phyloP scores from a whole-genome alignment of 2,329 filamentous ascomycete species.

The Alternaria metachromatica region DNA sequence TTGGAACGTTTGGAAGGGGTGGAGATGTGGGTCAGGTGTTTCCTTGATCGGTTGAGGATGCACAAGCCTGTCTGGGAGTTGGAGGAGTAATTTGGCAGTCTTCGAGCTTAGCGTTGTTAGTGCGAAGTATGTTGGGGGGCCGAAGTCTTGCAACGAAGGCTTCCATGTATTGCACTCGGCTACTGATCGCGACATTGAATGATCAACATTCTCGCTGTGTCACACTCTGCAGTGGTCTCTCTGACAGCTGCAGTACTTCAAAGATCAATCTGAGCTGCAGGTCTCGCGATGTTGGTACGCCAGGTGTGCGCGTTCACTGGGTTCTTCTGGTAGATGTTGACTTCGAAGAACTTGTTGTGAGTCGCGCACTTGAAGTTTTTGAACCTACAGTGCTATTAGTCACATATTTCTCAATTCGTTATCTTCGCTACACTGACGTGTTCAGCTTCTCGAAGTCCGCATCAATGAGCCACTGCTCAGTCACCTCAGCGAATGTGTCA shows the following conservation, averaged over 20 bases:
- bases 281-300: slow-evolving; percentile 53
- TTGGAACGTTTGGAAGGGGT: background rate
- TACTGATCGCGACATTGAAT: background rate
- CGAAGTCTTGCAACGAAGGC: background rate
- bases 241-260: background rate
- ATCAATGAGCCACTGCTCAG: slow-evolving; percentile 49
- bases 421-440: slow-evolving; percentile 33
- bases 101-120: background rate
- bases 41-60: background rate
- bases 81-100: background rate
- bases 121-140: background rate
- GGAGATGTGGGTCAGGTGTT: background rate
- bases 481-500: slow-evolving; percentile 43
- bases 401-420: background rate
- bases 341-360: slow-evolving; percentile 58
- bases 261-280: slow-evolving; percentile 49
- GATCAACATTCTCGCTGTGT: background rate
- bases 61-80: background rate
- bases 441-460: slow-evolving; percentile 57
- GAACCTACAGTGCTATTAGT: slow-evolving; percentile 40
- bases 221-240: background rate
- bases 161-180: background rate
- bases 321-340: slow-evolving; percentile 59
- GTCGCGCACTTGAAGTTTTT: slow-evolving; percentile 56
- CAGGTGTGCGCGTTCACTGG: slow-evolving; percentile 56